These are phyloP conservation scores for Triadica sebifera DNA, from an alignment of 345 rosid species.

Conservation along the genomic window DNA sequence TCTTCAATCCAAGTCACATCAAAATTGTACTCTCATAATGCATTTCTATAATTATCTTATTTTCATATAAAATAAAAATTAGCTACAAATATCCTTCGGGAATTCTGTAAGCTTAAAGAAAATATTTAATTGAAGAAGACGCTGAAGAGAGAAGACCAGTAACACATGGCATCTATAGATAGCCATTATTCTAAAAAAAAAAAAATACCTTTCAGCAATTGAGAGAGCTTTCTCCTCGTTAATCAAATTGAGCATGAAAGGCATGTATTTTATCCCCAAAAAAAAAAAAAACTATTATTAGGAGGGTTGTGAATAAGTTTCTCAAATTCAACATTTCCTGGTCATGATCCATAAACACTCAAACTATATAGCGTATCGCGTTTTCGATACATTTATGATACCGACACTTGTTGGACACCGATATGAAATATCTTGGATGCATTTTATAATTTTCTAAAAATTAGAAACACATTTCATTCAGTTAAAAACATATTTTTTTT, in stretches of 20 bases:
- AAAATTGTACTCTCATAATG: neutral
- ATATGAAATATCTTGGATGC: too few relatives aligned
- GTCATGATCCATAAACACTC: too few relatives aligned
- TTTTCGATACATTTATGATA: too few relatives aligned
- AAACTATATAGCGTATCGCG: too few relatives aligned
- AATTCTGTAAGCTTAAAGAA: neutral
- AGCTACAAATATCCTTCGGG: neutral
- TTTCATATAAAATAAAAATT: neutral
- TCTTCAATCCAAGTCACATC: neutral
- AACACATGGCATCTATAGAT: too few relatives aligned
- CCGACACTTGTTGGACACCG: too few relatives aligned
- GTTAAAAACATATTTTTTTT: too few relatives aligned
- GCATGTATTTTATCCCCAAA: conserved; percentile 97
- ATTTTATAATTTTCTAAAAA: too few relatives aligned
- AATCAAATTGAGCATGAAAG: conserved; percentile 71
- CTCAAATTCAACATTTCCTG: conserved; percentile 97
- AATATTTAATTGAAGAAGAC: too few relatives aligned
- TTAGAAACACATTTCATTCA: too few relatives aligned
- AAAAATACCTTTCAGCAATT: conserved; percentile 80
- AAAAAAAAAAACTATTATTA: conserved; percentile 82
- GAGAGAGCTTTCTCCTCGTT: conserved; percentile 88
- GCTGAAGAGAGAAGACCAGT: too few relatives aligned
- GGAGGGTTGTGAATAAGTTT: conserved; percentile 88
- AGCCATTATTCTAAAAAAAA: neutral
- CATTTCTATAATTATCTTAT: neutral